Conservation (phyloP, 2,329 filamentous ascomycete genomes). For the Periglandula ipomoeae region DNA sequence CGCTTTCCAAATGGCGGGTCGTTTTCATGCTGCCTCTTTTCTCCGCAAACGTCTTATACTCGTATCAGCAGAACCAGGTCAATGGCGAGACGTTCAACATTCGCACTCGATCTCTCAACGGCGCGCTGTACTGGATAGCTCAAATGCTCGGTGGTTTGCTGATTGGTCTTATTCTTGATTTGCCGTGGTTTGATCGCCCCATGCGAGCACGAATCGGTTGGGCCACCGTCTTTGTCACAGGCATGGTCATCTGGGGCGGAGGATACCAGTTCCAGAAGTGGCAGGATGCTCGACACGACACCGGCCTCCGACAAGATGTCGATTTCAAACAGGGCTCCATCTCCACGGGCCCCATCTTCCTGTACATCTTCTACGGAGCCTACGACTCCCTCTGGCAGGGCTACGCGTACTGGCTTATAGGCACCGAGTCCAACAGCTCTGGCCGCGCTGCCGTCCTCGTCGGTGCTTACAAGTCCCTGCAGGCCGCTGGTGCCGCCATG, state of each 20-base stretch:
- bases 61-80: constrained; percentile 46
- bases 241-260: constrained; percentile 48
- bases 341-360: constrained; percentile 54
- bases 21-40: constrained; percentile 41
- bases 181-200: constrained; percentile 29
- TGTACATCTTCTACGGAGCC: constrained; percentile 63
- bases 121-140: constrained; percentile 43
- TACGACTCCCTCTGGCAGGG: constrained; percentile 62
- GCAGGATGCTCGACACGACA: too few relatives aligned
- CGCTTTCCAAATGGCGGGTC: constrained; percentile 34
- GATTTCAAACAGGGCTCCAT: too few relatives aligned
- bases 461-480: constrained; percentile 37
- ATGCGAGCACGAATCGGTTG: too few relatives aligned
- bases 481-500: too few relatives aligned
- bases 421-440: constrained; percentile 33
- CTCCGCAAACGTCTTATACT: constrained; percentile 45
- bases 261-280: too few relatives aligned
- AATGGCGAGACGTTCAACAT: constrained; percentile 46
- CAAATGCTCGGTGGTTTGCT: constrained; percentile 44
- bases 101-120: constrained; percentile 43
- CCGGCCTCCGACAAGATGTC: too few relatives aligned
- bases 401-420: constrained; percentile 52
- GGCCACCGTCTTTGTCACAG: constrained; percentile 34
- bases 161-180: constrained; percentile 35
- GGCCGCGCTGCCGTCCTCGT: constrained; percentile 33